Evolutionary conservation across 352 stramenopile genomes (phyloP), one percentile per base, ranked within the genome.

Genomic region (Pythium rhizo-oryzae): DNA sequence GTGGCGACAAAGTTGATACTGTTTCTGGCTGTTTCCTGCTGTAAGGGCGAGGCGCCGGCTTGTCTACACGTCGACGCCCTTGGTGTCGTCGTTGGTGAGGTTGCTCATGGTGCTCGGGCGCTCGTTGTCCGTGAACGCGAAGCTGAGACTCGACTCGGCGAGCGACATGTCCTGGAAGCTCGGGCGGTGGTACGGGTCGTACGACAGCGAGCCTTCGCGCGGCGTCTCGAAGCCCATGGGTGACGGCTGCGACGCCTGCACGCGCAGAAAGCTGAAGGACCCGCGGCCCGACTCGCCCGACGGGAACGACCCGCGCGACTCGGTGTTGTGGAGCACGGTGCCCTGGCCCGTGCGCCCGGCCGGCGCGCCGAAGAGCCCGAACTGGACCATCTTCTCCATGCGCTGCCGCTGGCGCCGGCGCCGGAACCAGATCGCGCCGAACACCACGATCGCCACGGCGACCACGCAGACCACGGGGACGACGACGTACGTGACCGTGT

Each of bases 401-500:
- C 59, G 59, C 6, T 50, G 52, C 8, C 41, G 67, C 15, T 66
- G 67, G 24, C 24, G 67, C 0, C 59, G 67, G 9, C 62, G 55
- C 44, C 59, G 59, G 18, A 64, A 23, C 53, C 59, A 59, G 30
- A 78, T 58, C 18, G 77, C 43, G 0, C 33, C 67, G 11, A 89
- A 33, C 5, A 81, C 37, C 25, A 75, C 58, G 15, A 84, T 46
- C 39, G 78, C 65, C 9, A 84, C 30, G 7, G 57, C 66, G 24
- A 73, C 66, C 44, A 77, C 67, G 53, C 67, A 68, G 4, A 65
- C 79, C 5, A 82, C 62, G 4, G 41, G n/a, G 11, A 72, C 37
- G n/a, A 73, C 65, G 0, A 85, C 41, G 41, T 80, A 80, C 28
- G 82, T 39, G 57, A 82, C 75, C 53, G 71, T 77, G 51, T 70